phyloP scores from a whole-genome alignment of 2,329 filamentous ascomycete genomes.

The Calonectria pauciramosa region DNA sequence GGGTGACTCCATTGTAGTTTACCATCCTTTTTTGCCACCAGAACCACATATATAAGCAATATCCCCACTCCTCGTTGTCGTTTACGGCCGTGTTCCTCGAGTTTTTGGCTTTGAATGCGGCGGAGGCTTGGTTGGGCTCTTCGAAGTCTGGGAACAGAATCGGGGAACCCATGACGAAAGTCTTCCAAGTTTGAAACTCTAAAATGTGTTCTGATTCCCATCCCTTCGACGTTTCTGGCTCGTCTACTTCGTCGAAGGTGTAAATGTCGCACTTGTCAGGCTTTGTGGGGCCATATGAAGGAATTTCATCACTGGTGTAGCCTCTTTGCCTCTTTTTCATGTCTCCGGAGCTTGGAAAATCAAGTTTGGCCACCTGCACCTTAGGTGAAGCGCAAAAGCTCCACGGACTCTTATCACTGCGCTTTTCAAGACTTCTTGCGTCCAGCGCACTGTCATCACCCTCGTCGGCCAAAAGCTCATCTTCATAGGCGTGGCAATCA shows the following conservation, averaged over 20 bases:
- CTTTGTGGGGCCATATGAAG: background rate
- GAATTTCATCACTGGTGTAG: too few relatives aligned
- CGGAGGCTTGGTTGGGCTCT: background rate
- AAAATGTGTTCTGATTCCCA: background rate
- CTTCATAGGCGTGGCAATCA: too few relatives aligned
- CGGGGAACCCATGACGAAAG: background rate
- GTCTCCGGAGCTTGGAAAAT: background rate
- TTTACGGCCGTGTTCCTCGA: background rate
- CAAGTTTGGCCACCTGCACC: too few relatives aligned
- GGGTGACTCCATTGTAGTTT: background rate
- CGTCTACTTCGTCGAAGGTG: background rate
- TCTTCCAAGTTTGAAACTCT: background rate
- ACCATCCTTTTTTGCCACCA: background rate
- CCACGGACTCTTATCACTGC: too few relatives aligned
- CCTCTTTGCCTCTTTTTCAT: background rate
- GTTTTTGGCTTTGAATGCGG: background rate
- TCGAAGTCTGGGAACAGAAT: background rate
- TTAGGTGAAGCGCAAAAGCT: too few relatives aligned
- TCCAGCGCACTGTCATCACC: too few relatives aligned
- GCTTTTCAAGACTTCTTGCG: too few relatives aligned
- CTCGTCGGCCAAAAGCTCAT: too few relatives aligned
- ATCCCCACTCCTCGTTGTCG: background rate
- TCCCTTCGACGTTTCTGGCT: background rate
- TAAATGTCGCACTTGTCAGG: background rate
- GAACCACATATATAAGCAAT: background rate